Evolutionary conservation across 768 basidiomycete species (phyloP), one percentile per base, ranked within the genome.

Genomic region (Leccinum uliginosum): DNA sequence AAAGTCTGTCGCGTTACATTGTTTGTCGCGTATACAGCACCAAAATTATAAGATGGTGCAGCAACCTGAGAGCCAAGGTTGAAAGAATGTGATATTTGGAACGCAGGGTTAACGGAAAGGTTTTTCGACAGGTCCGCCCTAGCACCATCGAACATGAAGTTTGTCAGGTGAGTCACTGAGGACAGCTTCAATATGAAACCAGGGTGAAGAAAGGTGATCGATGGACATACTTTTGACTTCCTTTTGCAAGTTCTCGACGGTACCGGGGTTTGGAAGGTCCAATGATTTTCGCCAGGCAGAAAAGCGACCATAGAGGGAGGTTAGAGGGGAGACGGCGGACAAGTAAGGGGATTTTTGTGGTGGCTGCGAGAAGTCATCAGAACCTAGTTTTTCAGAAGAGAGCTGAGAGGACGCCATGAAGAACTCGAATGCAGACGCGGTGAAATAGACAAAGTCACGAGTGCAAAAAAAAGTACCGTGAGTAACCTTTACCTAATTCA

Each of bases 81-180:
- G 76, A 99, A 98, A 23, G 93, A 91, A 73, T 99, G 97, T 59
- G 94, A 95, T 65, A 98, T 89, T 78, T 98, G 96, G 83, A 98
- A 98, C 51, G 91, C 84, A n/a, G 97, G 97, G 72, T 85, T 91
- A 72, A 89, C 81, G 27, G 93, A 96, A 64, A 98, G 79, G 64
- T 83, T 87, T 77, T 98, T 99, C 49, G 91, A 89, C 65, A 98
- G 79, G 78, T 99, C 97, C 30, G 96, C 97, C 64, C 95, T 82
- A 26, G 90, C 97, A 62, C 97, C 97, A 78, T 99, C 97, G 72
- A 98, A 98, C 68, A 93, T 85, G 76, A 89, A 96, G 78, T 96
- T 97, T 46, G 87, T 89, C 50, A 98, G 75, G 67, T 93, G 93
- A 12, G 93, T 96, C 53, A 83, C 95, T 98, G 72, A 2, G 29